Evolutionary conservation across 352 stramenopile species (phyloP), one percentile per base, ranked within the genome.

Genomic region (Hyaloperonospora brassicae): DNA sequence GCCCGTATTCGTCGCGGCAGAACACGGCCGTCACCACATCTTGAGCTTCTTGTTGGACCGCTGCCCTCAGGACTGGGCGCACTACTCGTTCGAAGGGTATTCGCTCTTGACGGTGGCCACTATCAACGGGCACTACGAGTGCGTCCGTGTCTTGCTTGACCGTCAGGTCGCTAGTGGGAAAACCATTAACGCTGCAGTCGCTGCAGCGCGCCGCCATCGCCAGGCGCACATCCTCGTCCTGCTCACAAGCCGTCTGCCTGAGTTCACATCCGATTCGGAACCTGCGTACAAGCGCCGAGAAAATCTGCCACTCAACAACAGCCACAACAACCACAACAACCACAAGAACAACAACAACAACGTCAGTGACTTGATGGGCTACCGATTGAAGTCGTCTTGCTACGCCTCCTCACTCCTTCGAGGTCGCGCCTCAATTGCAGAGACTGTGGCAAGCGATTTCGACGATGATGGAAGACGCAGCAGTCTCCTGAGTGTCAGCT

Each of bases 201-300:
- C 75, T 12, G 68, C 72, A 40, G 79, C 79, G 35, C 70, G 73
- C 42, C 59, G 65, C 9, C 57, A 84, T 27, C 68, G 61, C 27
- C 79, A 89, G 50, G 76, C 79, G 10, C 79, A 89, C 50, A 63
- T 89, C 7, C 62, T 89, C 11, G 76, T 87, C 34, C 53, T 89
- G 27, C 64, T 89, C 40, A 89, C 76, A 41, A 89, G 62, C 54
- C 86, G 68, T 46, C 50, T 87, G n/a, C 71, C 72, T 0, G 66
- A 84, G 50, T 86, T 76, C 46, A 54, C 40, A 8, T 64, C 63
- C 17, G 64, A 67, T 5, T 45, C 44, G 3, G 61, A 76, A 27
- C 52, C 63, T 21, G 35, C 62, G 22, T 59, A 49, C 38, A 62
- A 66, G 24, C 55, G 47, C 21, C 50, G 12, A 25, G 23, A 23